phyloP scores from a whole-genome alignment of 768 basidiomycete genomes.

The Collybia mongolica region DNA sequence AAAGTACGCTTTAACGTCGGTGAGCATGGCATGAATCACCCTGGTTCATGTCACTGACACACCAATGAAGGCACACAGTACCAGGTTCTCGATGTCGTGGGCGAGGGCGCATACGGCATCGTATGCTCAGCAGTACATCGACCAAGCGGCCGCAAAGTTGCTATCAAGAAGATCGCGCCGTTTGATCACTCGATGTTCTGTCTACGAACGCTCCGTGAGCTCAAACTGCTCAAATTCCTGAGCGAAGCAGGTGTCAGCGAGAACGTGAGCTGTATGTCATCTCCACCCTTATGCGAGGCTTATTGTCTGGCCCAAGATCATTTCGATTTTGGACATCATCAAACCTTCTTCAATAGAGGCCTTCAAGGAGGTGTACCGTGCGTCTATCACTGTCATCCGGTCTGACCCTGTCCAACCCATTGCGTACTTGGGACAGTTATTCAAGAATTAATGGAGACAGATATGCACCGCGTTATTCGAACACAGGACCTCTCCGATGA shows the following conservation, averaged over 20 bases:
- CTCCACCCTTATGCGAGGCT: slow-evolving; percentile 6
- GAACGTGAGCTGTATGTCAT: slow-evolving; percentile 51
- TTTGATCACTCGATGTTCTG: slow-evolving; percentile 98
- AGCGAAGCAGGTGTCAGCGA: slow-evolving; percentile 88
- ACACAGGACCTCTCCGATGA: slow-evolving; percentile 95
- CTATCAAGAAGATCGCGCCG: slow-evolving; percentile 95
- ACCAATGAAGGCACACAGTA: slow-evolving; percentile 63
- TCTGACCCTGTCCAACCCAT: neutral
- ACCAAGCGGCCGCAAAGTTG: slow-evolving; percentile 87
- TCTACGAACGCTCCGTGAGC: slow-evolving; percentile 83
- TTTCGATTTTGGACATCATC: slow-evolving; percentile 88
- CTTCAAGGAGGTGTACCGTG: slow-evolving; percentile 85
- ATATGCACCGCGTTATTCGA: slow-evolving; percentile 95
- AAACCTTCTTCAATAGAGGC: slow-evolving; percentile 76
- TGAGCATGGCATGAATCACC: slow-evolving; percentile 21
- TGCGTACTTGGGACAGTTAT: slow-evolving; percentile 52
- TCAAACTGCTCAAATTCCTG: slow-evolving; percentile 81
- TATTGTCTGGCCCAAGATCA: slow-evolving; percentile 52
- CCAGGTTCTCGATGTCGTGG: slow-evolving; percentile 83
- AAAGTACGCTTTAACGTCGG: slow-evolving; percentile 92
- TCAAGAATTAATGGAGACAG: slow-evolving; percentile 94
- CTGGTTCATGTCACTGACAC: slow-evolving; percentile 3
- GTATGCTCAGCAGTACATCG: slow-evolving; percentile 91
- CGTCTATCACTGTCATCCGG: slow-evolving; percentile 22
- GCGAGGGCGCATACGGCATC: slow-evolving; percentile 92